Evolutionary conservation across 2,329 filamentous ascomycete species (phyloP).

Genomic region (Exophiala xenobiotica): DNA sequence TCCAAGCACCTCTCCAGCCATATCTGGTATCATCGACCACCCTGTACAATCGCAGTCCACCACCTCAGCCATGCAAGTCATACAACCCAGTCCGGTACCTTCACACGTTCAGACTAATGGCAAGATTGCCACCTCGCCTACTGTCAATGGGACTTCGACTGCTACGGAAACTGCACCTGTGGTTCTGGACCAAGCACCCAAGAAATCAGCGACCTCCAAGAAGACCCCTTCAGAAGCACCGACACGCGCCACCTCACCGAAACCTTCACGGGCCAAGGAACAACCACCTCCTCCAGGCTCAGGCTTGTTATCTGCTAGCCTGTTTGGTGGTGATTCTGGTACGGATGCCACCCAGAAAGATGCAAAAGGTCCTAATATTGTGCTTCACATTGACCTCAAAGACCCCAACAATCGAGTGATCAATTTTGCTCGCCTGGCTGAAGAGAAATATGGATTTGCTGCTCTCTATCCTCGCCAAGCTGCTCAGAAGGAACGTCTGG

Average conservation of each 20-base stretch:
- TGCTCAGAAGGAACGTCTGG: slow-evolving; percentile 81
- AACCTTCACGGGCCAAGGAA: slow-evolving; percentile 57
- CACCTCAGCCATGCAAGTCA: slow-evolving; percentile 17
- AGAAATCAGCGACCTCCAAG: slow-evolving; percentile 44
- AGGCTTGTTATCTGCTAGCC: slow-evolving; percentile 61
- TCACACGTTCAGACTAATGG: slow-evolving; percentile 37
- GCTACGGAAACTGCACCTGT: slow-evolving; percentile 24
- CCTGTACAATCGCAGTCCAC: slow-evolving; percentile 32
- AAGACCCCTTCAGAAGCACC: slow-evolving; percentile 48
- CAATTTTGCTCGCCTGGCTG: slow-evolving; percentile 91
- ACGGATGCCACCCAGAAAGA: slow-evolving; percentile 45
- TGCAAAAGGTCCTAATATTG: slow-evolving; percentile 68
- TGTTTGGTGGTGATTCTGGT: slow-evolving; percentile 55
- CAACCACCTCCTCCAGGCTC: slow-evolving; percentile 60
- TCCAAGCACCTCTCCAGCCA: slow-evolving; percentile 87
- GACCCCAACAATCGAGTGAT: slow-evolving; percentile 86
- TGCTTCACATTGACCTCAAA: slow-evolving; percentile 76
- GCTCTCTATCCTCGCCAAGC: slow-evolving; percentile 88
- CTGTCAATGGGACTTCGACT: slow-evolving; percentile 13
- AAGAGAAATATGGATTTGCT: slow-evolving; percentile 91
- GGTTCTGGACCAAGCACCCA: slow-evolving; percentile 30
- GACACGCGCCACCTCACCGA: slow-evolving; percentile 56
- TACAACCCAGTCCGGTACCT: slow-evolving; percentile 28
- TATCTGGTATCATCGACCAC: slow-evolving; percentile 84
- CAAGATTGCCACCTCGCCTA: slow-evolving; percentile 30